A percentile compares a stretch with the other conserved stretches of the same genome.
Evolutionary conservation across 2,329 filamentous ascomycete species (phyloP).

Genomic region (Samsoniella hepiali): DNA sequence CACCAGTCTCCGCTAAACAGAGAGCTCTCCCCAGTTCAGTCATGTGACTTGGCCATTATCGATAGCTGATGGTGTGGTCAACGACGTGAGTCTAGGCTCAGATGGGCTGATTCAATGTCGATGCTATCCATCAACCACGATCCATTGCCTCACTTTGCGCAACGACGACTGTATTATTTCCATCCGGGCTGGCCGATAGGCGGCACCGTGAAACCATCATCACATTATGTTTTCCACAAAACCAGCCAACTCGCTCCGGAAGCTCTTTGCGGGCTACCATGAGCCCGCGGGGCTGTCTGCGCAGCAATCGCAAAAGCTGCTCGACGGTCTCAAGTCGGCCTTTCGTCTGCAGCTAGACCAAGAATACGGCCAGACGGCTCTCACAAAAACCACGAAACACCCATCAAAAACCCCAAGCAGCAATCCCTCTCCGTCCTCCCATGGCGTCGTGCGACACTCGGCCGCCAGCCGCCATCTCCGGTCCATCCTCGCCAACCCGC

Average conservation of each 20-base stretch:
- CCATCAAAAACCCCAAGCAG: conserved; percentile 19
- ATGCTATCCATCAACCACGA: not conserved
- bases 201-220: not conserved
- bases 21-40: not conserved
- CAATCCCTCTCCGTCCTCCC: conserved; percentile 8
- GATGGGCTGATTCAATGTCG: not conserved
- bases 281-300: conserved; percentile 50
- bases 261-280: conserved; percentile 43
- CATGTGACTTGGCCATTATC: not conserved
- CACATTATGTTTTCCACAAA: conserved; percentile 38
- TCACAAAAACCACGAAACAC: conserved; percentile 29
- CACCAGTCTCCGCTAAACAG: not conserved
- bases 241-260: conserved; percentile 35
- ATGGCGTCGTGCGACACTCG: conserved; percentile 39
- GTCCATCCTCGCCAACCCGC: conserved; percentile 54
- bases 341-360: conserved; percentile 57
- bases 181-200: conserved; percentile 13
- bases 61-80: not conserved
- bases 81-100: not conserved
- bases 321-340: conserved; percentile 53
- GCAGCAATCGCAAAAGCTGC: conserved; percentile 52
- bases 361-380: conserved; percentile 46
- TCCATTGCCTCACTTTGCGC: not conserved
- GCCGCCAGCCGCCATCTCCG: conserved; percentile 47
- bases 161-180: not conserved